Evolutionary conservation across 176 grass and related monocot genomes (phyloP), one percentile per base, ranked within the genome.

Genomic region (Triticum urartu): DNA sequence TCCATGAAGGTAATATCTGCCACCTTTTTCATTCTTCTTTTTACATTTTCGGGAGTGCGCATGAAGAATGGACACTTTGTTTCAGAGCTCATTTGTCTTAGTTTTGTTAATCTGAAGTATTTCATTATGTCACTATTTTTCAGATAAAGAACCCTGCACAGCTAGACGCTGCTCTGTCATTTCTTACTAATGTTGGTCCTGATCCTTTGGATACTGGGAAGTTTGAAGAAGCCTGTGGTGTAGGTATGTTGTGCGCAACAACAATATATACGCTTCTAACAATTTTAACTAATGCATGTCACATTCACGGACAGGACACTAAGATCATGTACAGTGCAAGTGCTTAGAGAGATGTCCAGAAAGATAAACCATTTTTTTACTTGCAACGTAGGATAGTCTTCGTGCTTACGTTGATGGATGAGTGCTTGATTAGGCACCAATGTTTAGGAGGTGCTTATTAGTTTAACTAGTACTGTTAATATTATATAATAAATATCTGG

Each of bases 171-270:
- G 85, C 94, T 40, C 68, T 96, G 33, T 70, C 92, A 82, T 96
- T 93, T 92, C 85, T 99, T 84, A 67, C 61, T 14, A 91, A 86
- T 86, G 40, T 85, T 47, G 97, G 97, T 8, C 88, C 85, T 18
- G 97, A 99, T 61, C 64, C 92, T 74, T 94, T 99, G 50, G 68
- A 92, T 72, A 58, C 85, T 21, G 81, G 79, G 34, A 91, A 90
- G 52, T 96, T 99, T 89, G 97, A 99, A 88, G 88, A 99, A 87
- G 87, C 92, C 32, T 99, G 92, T 84, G 97, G 97, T 72, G 87
- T 96, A 86, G 97, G 97, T 99, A 93, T 64, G 80, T 50, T 15
- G 83, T 84, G 30, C 13, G 4, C 80, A 11, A 48, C 24, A 34
- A 22, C 66, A 77, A 36, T 77, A 40, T 77, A 76, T 58, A 36